Base-by-base conservation (phyloP, 495 filamentous ascomycete genomes). In the Extremus antarcticus region DNA sequence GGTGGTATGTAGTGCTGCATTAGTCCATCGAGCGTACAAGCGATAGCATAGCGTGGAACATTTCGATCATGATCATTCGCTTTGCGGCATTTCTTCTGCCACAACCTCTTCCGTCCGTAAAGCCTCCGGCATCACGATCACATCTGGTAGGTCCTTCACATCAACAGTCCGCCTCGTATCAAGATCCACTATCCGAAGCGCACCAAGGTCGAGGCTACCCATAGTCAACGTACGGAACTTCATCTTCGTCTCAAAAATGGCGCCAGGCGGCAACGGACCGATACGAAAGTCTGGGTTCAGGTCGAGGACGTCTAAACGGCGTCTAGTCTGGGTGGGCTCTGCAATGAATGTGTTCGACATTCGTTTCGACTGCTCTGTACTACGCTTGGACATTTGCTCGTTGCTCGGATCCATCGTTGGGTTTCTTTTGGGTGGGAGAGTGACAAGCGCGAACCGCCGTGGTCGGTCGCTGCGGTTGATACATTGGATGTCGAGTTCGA, bases 281-380 rank as follows among this genome's bases (percentile, higher is more conserved):
- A 95, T 76, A 32, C 87, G 76, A 51, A 91, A 76, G 69, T 95
- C 88, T 3, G 88, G 85, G 57, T 84, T 94, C 43, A 95, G 71
- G 62, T 86, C 88, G 9, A 94, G 76, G 17, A 96, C 63, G 53
- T 91, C 86, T 9, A 82, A 79, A 32, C 78, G 72, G 47, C 92
- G 87, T n/a, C 85, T 38, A 13, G 7, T 4, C 2, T 25, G 29
- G 13, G 24, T 4, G n/a, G 25, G 48, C 24, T 8, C 32, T 15
- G 47, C 46, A 15, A 50, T 50, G 55, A 47, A 35, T 19, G 20
- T 56, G 3, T 35, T 38, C 7, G 29, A 22, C 20, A 40, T 29
- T 1, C 39, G 22, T 13, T 38, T 45, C n/a, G 47, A 17, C 19
- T 57, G 15, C 22, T 57, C 48, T 7, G 54, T 25, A n/a, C n/a